Percentiles rank a stretch among this genome's conserved stretches.
Evolutionary conservation across 306 rosid genomes (phyloP).

Genomic region (Mimosa pudica): DNA sequence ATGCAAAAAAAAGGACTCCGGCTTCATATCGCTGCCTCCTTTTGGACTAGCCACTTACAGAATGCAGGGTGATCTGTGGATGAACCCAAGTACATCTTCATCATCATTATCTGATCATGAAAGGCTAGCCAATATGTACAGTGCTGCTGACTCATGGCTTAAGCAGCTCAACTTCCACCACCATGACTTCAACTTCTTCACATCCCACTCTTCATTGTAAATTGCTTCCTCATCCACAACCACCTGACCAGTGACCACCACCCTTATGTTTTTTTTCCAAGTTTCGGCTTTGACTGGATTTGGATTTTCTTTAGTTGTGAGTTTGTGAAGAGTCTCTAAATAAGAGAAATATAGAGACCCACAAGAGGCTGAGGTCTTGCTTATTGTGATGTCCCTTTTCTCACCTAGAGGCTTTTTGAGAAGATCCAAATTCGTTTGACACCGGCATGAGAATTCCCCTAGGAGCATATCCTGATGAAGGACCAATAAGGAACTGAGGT

Average conservation of each 20-base stretch:
- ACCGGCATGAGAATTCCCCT: conserved; percentile 29
- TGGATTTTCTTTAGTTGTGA: neutral
- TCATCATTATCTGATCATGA: conserved; percentile 40
- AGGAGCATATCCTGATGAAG: conserved; percentile 23
- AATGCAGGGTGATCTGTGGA: conserved; percentile 74
- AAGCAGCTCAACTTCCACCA: conserved; percentile 70
- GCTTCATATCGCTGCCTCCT: conserved; percentile 51
- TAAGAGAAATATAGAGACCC: neutral
- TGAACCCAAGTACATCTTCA: conserved; percentile 39
- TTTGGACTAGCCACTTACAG: conserved; percentile 75
- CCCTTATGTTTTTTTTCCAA: neutral
- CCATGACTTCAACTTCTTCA: conserved; percentile 83
- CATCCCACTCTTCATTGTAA: conserved; percentile 43
- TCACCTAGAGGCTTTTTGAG: neutral
- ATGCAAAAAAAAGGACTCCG: conserved; percentile 14
- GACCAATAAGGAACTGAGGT: conserved; percentile 29
- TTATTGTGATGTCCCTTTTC: neutral
- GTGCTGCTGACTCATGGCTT: conserved; percentile 83
- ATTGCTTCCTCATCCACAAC: conserved; percentile 15
- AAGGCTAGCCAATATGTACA: conserved; percentile 44
- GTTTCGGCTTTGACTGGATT: conserved; percentile 17
- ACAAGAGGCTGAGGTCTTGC: neutral
- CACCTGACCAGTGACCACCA: conserved; percentile 23
- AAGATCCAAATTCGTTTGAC: conserved; percentile 1
- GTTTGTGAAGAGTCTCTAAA: neutral